These are phyloP conservation scores for Asparagopsis taxiformis DNA, from an alignment of 31 red algal genomes.

Conservation along the genomic window DNA sequence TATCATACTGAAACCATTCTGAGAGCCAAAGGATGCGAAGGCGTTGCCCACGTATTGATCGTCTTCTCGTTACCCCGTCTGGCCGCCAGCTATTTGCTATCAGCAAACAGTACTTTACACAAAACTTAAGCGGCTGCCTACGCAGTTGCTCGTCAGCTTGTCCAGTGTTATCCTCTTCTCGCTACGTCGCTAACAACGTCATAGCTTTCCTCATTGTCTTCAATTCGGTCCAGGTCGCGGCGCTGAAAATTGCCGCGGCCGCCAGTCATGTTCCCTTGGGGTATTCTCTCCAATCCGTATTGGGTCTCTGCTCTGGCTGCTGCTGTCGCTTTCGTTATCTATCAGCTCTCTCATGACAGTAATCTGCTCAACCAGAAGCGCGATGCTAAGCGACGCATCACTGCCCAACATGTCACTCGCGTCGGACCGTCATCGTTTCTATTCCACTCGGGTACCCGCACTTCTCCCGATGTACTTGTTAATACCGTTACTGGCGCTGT, in stretches of 20 bases:
- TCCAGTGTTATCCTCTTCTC: too few species aligned
- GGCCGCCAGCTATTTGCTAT: too few species aligned
- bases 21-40: too few species aligned
- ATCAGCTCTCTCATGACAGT: neutral
- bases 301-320: slow-evolving; percentile 2
- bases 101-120: too few species aligned
- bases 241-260: neutral
- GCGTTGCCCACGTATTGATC: too few species aligned
- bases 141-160: too few species aligned
- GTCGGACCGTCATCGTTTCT: slow-evolving; percentile 3
- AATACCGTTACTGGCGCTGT: slow-evolving; percentile 6
- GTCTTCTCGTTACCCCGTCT: too few species aligned
- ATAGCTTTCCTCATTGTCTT: too few species aligned
- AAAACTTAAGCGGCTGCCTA: too few species aligned
- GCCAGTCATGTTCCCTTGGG: neutral
- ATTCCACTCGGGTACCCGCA: slow-evolving; percentile 1
- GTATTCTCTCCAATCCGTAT: slow-evolving; percentile 14
- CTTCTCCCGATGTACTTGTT: slow-evolving; percentile 4
- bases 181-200: too few species aligned
- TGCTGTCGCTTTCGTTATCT: slow-evolving; percentile 15
- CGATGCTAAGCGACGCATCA: slow-evolving; percentile 21
- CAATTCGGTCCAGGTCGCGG: neutral
- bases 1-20: too few species aligned
- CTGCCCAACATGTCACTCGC: slow-evolving; percentile 1
- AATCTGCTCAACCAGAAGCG: slow-evolving; percentile 6